Evolutionary conservation across 2,329 filamentous ascomycete species (phyloP).

Genomic region (Diaporthe nobilis): DNA sequence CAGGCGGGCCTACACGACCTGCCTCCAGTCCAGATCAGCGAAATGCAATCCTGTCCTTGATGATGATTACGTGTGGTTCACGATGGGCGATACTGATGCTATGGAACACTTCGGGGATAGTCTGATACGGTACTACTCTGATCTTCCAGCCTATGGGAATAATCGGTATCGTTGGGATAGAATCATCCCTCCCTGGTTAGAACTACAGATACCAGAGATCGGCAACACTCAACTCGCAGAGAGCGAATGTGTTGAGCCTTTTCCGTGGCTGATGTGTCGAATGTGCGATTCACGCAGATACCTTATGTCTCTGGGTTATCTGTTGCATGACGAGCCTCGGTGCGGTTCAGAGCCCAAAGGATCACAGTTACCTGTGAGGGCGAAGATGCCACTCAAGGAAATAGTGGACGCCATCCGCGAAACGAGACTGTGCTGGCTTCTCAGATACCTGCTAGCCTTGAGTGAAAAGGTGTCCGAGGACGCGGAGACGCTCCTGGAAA

Average conservation of each 20-base stretch:
- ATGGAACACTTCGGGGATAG: not conserved
- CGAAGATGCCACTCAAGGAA: too few relatives aligned
- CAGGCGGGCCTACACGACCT: not conserved
- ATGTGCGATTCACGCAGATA: too few relatives aligned
- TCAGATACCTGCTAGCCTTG: not conserved
- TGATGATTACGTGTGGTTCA: not conserved
- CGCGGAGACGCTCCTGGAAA: not conserved
- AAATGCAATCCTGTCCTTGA: not conserved
- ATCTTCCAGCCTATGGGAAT: too few relatives aligned
- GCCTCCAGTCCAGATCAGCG: not conserved
- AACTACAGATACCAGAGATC: not conserved
- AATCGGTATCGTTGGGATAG: rapidly evolving
- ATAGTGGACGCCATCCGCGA: not conserved
- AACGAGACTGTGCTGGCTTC: not conserved
- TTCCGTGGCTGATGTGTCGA: too few relatives aligned
- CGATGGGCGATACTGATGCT: not conserved
- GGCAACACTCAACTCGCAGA: not conserved
- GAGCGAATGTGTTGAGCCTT: not conserved
- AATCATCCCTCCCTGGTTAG: not conserved
- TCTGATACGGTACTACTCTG: too few relatives aligned
- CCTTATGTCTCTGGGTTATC: too few relatives aligned
- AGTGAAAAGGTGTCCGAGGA: not conserved
- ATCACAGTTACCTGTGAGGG: not conserved
- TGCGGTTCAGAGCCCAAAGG: not conserved
- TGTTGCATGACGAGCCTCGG: too few relatives aligned